These are phyloP conservation scores for Cryptomeria japonica DNA, from an alignment of 75 land plant species.

Conservation along the genomic window DNA sequence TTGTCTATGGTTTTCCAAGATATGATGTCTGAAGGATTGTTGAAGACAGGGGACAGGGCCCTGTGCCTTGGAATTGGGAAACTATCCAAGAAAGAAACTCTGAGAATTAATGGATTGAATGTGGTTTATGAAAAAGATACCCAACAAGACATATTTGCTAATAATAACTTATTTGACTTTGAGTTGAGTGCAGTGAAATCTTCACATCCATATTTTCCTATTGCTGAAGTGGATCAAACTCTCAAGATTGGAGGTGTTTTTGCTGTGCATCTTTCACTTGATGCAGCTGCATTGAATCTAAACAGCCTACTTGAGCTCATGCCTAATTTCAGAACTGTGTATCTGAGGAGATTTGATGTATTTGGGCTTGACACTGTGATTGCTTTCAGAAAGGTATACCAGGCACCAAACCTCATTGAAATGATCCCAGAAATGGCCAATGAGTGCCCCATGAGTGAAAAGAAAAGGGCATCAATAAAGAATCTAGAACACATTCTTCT, in stretches of 20 bases:
- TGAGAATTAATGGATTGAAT: neutral
- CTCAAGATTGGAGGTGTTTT: slow-evolving; percentile 56
- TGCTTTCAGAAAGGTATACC: slow-evolving; percentile 26
- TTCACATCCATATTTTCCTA: slow-evolving; percentile 20
- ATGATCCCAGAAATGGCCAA: neutral
- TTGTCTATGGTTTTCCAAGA: slow-evolving; percentile 47
- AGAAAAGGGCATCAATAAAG: slow-evolving; percentile 27
- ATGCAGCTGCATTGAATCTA: slow-evolving; percentile 14
- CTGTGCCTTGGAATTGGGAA: slow-evolving; percentile 36
- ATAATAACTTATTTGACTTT: slow-evolving; percentile 32
- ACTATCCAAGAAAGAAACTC: neutral
- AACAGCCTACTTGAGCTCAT: slow-evolving; percentile 22
- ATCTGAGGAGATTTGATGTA: slow-evolving; percentile 34
- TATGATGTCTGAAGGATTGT: slow-evolving; percentile 40
- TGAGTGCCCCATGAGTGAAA: slow-evolving; percentile 15
- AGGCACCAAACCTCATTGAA: neutral
- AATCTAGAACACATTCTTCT: slow-evolving; percentile 51
- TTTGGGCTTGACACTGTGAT: slow-evolving; percentile 39
- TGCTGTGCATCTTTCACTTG: slow-evolving; percentile 23
- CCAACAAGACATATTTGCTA: neutral
- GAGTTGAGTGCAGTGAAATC: slow-evolving; percentile 22
- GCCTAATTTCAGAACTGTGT: slow-evolving; percentile 40
- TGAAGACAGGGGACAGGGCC: slow-evolving; percentile 31
- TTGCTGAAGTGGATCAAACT: slow-evolving; percentile 30
- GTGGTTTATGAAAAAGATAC: neutral